A percentile compares a stretch with the other conserved stretches of the same genome.
Conservation (phyloP, 371 early-diverging fungal species). For the Lichtheimia hyalospora region DNA sequence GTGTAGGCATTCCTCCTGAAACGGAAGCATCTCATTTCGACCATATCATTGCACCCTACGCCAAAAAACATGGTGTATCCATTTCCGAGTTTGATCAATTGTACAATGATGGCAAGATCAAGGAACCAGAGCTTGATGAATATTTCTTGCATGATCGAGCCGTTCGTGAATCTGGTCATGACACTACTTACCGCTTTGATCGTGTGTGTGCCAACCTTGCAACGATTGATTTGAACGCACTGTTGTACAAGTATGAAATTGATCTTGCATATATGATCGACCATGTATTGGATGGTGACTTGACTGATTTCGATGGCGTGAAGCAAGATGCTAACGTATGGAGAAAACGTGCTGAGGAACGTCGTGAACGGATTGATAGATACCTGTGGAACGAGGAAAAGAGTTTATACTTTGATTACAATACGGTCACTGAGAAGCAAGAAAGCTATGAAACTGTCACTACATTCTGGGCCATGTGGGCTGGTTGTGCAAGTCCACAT, state of each 20-base stretch:
- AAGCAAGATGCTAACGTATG: slow-evolving; percentile 34
- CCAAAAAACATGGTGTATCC: slow-evolving; percentile 57
- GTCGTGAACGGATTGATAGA: slow-evolving; percentile 50
- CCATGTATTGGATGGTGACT: slow-evolving; percentile 49
- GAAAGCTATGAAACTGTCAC: slow-evolving; percentile 67
- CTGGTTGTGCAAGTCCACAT: slow-evolving; percentile 52
- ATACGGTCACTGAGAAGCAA: slow-evolving; percentile 40
- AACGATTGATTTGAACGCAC: slow-evolving; percentile 84
- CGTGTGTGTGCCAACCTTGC: slow-evolving; percentile 82
- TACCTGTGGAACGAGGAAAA: slow-evolving; percentile 60
- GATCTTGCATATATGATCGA: slow-evolving; percentile 53
- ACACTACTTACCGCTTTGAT: slow-evolving; percentile 91
- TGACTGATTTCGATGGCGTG: slow-evolving; percentile 29
- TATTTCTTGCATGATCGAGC: slow-evolving; percentile 95
- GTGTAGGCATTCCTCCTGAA: slow-evolving; percentile 92
- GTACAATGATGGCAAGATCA: slow-evolving; percentile 62
- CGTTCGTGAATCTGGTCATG: slow-evolving; percentile 92
- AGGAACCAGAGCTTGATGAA: slow-evolving; percentile 78
- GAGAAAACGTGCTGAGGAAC: slow-evolving; percentile 36
- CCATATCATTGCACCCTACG: slow-evolving; percentile 80
- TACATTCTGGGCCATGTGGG: slow-evolving; percentile 70
- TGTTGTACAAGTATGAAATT: slow-evolving; percentile 88
- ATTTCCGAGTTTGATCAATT: slow-evolving; percentile 61
- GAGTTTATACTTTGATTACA: slow-evolving; percentile 55
- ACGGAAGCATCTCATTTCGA: slow-evolving; percentile 90